Conservation (phyloP, 192 early-diverging fungal species). For the Coemansia sp. region DNA sequence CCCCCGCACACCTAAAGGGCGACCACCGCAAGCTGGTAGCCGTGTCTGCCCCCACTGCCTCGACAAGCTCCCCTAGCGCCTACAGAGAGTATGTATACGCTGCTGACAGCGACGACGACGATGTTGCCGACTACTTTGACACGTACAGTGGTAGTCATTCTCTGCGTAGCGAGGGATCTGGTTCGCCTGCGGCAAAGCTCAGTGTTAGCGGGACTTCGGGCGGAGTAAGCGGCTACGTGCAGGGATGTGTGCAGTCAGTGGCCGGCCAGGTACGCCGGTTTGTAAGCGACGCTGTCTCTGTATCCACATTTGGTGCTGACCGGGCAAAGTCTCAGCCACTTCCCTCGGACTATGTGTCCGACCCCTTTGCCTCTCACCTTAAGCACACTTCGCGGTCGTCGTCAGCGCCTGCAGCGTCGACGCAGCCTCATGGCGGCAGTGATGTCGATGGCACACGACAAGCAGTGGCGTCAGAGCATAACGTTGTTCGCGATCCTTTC, state of each 20-base stretch:
- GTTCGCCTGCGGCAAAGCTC: neutral
- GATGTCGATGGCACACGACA: neutral
- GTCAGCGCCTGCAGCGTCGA: neutral
- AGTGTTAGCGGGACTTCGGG: neutral
- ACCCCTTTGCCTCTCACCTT: slow-evolving; percentile 29
- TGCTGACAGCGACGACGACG: slow-evolving; percentile 10
- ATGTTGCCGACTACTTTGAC: slow-evolving; percentile 9
- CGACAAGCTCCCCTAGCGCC: neutral
- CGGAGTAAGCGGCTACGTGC: slow-evolving; percentile 42
- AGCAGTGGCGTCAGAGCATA: neutral
- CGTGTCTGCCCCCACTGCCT: slow-evolving; percentile 12
- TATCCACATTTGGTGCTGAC: slow-evolving; percentile 25
- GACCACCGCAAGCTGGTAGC: slow-evolving; percentile 42
- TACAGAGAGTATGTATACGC: neutral
- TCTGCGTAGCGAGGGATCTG: neutral
- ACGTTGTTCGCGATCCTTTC: slow-evolving; percentile 49
- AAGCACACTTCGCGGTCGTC: slow-evolving; percentile 9
- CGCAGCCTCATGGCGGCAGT: neutral
- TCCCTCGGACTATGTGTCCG: slow-evolving; percentile 24
- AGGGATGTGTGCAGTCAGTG: slow-evolving; percentile 46
- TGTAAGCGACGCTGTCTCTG: slow-evolving; percentile 37
- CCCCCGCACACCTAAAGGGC: slow-evolving; percentile 47
- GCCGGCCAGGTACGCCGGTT: slow-evolving; percentile 51
- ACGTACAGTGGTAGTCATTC: neutral
- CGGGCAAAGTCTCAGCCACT: slow-evolving; percentile 11